Evolutionary conservation across 176 grass and related monocot species (phyloP), one percentile per base, ranked within the genome.

Genomic region (Pharus latifolius): DNA sequence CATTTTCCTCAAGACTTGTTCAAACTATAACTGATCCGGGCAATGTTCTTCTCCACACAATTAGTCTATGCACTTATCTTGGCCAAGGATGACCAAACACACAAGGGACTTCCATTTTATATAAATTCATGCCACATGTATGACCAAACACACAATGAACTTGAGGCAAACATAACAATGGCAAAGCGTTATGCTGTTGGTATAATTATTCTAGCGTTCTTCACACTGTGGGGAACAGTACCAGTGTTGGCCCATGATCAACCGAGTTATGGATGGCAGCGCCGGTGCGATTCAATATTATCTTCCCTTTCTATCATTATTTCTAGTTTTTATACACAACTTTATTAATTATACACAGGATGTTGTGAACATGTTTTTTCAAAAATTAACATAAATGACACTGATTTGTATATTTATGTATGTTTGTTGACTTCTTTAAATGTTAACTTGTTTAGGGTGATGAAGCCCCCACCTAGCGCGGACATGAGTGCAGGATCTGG

Each of bases 31-130:
- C 35, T 67, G 32, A 71, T 52, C 20, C 47, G 16, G 20, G 10
- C 46, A 79, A 23, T 59, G 29, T 44, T 79, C 54, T 74, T 52
- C 37, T 74, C 69, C 76, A 18, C 42, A 66, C 61, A 79, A 40
- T 28, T 9, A 38, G 9, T 14, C 3, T 7, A 46, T 3, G 19
- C 4, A 18, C 40, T n/a, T 14, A 31, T 32, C 25, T 41, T 75
- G 48, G 40, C 33, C 29, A 32, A 9, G 20, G n/a, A 17, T 5
- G 63, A 12, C 76, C 31, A 50, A 80, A 80, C 2, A 63, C 74
- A 62, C 47, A n/a, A 63, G 48, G 1, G 19, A 51, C 12, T 31
- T 68, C 14, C 29, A 26, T 56, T 53, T 58, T 63, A 75, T 85
- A 80, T 56, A 85, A 42, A 49, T 49, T 3, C 32, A 17, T 10